Base-by-base conservation (phyloP, 106 monocot species). In the Allium cepa region DNA sequence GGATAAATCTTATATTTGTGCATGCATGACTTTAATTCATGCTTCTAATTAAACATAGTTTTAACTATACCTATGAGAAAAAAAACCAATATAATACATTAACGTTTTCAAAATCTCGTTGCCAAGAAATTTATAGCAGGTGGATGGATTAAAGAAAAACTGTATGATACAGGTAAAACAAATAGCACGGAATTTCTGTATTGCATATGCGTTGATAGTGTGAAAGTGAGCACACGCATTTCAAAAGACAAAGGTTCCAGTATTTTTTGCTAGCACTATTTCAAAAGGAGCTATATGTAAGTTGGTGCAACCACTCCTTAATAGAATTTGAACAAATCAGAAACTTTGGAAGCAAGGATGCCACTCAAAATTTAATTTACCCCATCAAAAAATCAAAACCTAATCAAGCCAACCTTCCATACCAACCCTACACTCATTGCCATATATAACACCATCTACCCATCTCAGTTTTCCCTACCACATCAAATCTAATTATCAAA, bases 351-450 rank as follows among this genome's bases (percentile, higher is more conserved):
- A 28, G 8, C 27, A 9, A 28, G 17, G 8, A 22, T 36, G 1
- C 17, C 62, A 9, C 26, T 8, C 10, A 8, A 10, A 28, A 28
- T n/a, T n/a, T n/a, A 62, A 62, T 26, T 26, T 28, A 68, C 1
- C 26, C 45, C 60, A 49, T 15, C 59, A 17, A 28, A 27, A 16
- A 28, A 79, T 63, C 79, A 79, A 75, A 75, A 55, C 79, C 79
- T 71, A 79, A 64, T 56, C 63, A 47, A 22, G 22, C 48, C 68
- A 73, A 68, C 68, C 48, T 55, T 14, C 60, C 26, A 55, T n/a
- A 63, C 8, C 13, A 57, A 17, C 11, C 73, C 26, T 52, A 7
- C 36, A 26, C 68, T 53, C 17, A 15, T 17, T 59, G 57, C 59
- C 59, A 16, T 16, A 46, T 59, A 17, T 57, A 70, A 45, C 27